Evolutionary conservation across 495 filamentous ascomycete genomes (phyloP).

Genomic region (Aspergillus taichungensis): DNA sequence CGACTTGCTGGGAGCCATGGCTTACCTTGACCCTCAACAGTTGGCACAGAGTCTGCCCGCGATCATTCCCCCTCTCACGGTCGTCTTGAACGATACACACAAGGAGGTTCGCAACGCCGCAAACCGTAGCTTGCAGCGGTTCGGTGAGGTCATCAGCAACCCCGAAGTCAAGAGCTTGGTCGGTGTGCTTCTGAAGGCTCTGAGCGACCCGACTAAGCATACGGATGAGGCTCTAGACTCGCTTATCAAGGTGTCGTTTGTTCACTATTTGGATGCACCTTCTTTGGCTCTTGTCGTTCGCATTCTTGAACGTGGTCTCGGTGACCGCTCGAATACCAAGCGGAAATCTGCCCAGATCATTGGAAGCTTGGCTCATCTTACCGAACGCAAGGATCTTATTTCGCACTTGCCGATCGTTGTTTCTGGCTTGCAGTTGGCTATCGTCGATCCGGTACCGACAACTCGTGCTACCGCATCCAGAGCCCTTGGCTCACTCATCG

Average conservation of each 20-base stretch:
- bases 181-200: slow-evolving; percentile 82
- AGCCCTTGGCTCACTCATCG: slow-evolving; percentile 85
- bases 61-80: slow-evolving; percentile 91
- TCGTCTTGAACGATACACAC: slow-evolving; percentile 92
- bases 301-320: slow-evolving; percentile 86
- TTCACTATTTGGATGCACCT: slow-evolving; percentile 93
- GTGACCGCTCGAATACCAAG: slow-evolving; percentile 87
- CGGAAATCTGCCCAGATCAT: slow-evolving; percentile 95
- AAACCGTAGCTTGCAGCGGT: slow-evolving; percentile 91
- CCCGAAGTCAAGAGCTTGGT: slow-evolving; percentile 91
- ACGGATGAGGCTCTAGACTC: slow-evolving; percentile 91
- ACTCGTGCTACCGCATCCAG: slow-evolving; percentile 97
- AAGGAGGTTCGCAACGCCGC: slow-evolving; percentile 90
- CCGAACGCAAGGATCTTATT: slow-evolving; percentile 88
- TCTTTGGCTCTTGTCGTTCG: slow-evolving; percentile 90
- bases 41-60: slow-evolving; percentile 84
- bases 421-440: slow-evolving; percentile 76
- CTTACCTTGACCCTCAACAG: slow-evolving; percentile 91
- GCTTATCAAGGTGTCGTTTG: slow-evolving; percentile 90
- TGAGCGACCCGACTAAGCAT: slow-evolving; percentile 95
- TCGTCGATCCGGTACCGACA: slow-evolving; percentile 91
- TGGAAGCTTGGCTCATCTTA: slow-evolving; percentile 91
- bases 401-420: slow-evolving; percentile 88
- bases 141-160: slow-evolving; percentile 97
- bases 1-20: slow-evolving; percentile 93